Base-by-base conservation (phyloP, 352 stramenopile species). In the Phytopythium montanum region DNA sequence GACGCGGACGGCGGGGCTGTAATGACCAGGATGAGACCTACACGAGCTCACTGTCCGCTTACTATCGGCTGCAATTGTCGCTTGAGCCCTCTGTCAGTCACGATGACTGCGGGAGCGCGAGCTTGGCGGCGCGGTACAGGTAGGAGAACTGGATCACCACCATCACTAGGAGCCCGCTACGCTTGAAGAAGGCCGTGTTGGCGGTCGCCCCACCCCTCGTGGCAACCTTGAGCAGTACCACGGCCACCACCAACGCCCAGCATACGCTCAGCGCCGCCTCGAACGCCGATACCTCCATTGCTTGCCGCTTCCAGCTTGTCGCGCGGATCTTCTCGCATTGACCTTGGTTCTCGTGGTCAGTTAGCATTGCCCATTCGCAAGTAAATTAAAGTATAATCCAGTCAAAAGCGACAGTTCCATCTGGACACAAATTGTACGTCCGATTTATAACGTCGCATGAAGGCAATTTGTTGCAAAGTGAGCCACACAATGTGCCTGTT, bases 111-210 rank as follows among this genome's bases (percentile, higher is more conserved):
- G 44, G 36, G 7, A 89, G 68, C 56, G 80, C 57, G 50, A 76
- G 38, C 12, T 66, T 72, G 12, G 77, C 73, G 14, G 72, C 79
- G 59, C 81, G 74, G 62, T 88, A 86, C 38, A 90, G 65, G 55
- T 74, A 85, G 57, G 70, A 76, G 54, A 75, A 68, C 62, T 92
- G 79, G 10, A 87, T 39, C 49, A 68, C 29, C 33, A 92, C 66
- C 26, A 89, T 70, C 8, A 69, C 33, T 31, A 62, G 26, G 33
- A 79, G 68, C 29, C 59, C 10, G 45, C 65, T 56, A 38, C 65
- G 51, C 38, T 79, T 14, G 53, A 81, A 78, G 0, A 56, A 38
- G 8, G 50, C 23, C 56, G 18, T 39, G 64, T 67, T 67, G 58
- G 56, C 41, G 39, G 29, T 5, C 50, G 50, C 1, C 31, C 50